Evolutionary conservation across 768 basidiomycete genomes (phyloP), one percentile per base, ranked within the genome.

Genomic region (Kondoa malvinella): DNA sequence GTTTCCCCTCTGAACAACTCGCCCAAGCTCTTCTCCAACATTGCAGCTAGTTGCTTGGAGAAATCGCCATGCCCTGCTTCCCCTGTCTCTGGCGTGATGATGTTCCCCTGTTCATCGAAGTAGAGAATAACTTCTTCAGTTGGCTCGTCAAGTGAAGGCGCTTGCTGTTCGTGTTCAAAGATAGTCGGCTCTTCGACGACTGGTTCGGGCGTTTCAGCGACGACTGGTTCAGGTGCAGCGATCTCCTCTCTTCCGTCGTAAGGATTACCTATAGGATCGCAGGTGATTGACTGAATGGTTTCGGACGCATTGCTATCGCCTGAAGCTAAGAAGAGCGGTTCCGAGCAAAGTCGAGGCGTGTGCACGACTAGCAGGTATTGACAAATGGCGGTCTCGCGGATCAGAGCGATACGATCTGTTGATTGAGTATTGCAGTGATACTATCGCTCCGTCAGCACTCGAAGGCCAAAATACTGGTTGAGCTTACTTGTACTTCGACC

Each of bases 341-440:
- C 87, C 68, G 86, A 84, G 75, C 95, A 97, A 25, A 99, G 81
- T 66, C 91, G 87, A 34, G 95, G 92, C 0, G 94, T 95, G 76
- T 96, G 88, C 68, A 97, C 85, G 71, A 96, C 87, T 64, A 97
- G 81, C 58, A 95, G 85, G 76, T 99, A 97, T 71, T 87, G 85
- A 78, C 95, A 99, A 91, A 92, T 71, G 31, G 74, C 70, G 1
- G 72, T 72, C 60, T 75, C 74, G 21, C 74, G 72, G 31, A 75
- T 71, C n/a, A 73, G 65, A 16, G 71, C 74, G 56, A 75, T 75
- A 8, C 72, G 66, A 68, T 75, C 74, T 17, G 68, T 64, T 15
- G 71, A 56, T 31, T 73, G 72, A 21, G 74, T 73, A 65, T 69
- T 73, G 72, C 74, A 75, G 67, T 75, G 73, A 66, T 67, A 75